These are phyloP conservation scores for Marasmius fiardii DNA, from an alignment of 1,284 basidiomycete genomes.

Conservation along the genomic window DNA sequence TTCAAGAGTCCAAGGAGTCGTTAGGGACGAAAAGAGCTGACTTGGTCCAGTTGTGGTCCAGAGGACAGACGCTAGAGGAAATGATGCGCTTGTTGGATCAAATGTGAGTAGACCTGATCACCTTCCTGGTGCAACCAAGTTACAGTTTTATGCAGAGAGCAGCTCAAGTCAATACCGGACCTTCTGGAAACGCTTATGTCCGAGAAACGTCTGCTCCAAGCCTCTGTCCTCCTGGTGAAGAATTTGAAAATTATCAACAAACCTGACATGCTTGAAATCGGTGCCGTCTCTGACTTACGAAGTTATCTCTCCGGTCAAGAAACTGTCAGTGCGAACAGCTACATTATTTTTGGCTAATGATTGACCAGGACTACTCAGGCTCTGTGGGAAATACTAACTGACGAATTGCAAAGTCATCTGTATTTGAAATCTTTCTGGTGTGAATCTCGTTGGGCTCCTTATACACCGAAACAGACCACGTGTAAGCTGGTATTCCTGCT, in stretches of 20 bases:
- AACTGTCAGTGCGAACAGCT: slow-evolving; percentile 50
- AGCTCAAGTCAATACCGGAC: slow-evolving; percentile 90
- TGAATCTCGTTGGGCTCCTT: slow-evolving; percentile 88
- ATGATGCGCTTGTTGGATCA: slow-evolving; percentile 89
- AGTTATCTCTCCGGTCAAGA: slow-evolving; percentile 88
- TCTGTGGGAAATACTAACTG: slow-evolving; percentile 88
- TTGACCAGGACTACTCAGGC: slow-evolving; percentile 50
- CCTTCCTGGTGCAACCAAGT: slow-evolving; percentile 8
- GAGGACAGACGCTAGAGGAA: slow-evolving; percentile 83
- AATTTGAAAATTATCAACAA: slow-evolving; percentile 92
- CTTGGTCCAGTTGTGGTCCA: slow-evolving; percentile 80
- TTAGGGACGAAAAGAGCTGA: slow-evolving; percentile 80
- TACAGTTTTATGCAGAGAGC: slow-evolving; percentile 58
- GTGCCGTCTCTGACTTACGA: slow-evolving; percentile 87
- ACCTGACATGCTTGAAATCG: slow-evolving; percentile 91
- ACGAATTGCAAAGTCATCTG: slow-evolving; percentile 96
- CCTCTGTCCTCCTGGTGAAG: slow-evolving; percentile 83
- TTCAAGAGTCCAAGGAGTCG: slow-evolving; percentile 80
- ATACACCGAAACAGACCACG: slow-evolving; percentile 74
- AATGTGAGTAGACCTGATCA: slow-evolving; percentile 57
- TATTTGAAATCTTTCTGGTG: slow-evolving; percentile 98
- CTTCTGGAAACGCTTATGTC: slow-evolving; percentile 91
- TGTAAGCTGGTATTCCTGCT: slow-evolving; percentile 47
- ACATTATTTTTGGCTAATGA: slow-evolving; percentile 6
- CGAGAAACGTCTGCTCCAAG: slow-evolving; percentile 91